Conservation (phyloP, 352 stramenopile species). For the Phytophthora pluvialis region DNA sequence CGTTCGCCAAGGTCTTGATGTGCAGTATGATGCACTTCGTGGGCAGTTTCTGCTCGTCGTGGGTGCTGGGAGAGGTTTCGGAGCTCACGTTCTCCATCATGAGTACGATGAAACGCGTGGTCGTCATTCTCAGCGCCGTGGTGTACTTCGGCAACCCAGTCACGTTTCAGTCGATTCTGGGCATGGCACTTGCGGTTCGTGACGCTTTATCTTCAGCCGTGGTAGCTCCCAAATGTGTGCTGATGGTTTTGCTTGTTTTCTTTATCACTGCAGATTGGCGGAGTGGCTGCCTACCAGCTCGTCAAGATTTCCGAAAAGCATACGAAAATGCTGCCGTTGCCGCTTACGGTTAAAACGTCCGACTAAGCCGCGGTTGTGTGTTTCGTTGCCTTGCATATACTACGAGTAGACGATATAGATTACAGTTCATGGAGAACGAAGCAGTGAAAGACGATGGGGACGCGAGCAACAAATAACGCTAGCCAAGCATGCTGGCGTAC, state of each 20-base stretch:
- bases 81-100: conserved; percentile 92
- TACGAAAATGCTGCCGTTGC: conserved; percentile 47
- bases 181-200: conserved; percentile 76
- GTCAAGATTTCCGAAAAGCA: conserved; percentile 76
- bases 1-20: conserved; percentile 71
- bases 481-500: conserved; percentile 19
- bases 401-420: conserved; percentile 39
- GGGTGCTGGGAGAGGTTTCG: conserved; percentile 85
- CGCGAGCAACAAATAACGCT: conserved; percentile 22
- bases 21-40: conserved; percentile 89
- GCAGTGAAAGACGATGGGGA: conserved; percentile 19
- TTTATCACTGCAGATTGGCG: conserved; percentile 46
- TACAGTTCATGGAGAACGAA: conserved; percentile 30
- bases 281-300: conserved; percentile 81
- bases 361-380: conserved; percentile 19
- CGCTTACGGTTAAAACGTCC: conserved; percentile 55
- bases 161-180: conserved; percentile 66
- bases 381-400: conserved; percentile 35
- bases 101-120: conserved; percentile 90
- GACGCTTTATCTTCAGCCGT: not conserved
- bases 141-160: conserved; percentile 88
- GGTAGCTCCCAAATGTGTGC: not conserved
- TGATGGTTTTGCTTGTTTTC: conserved; percentile 9
- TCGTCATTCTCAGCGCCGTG: conserved; percentile 87
- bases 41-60: conserved; percentile 80